Evolutionary conservation across 2,329 filamentous ascomycete species (phyloP), one percentile per base, ranked within the genome.

Genomic region (Chaetomium olivaceum): DNA sequence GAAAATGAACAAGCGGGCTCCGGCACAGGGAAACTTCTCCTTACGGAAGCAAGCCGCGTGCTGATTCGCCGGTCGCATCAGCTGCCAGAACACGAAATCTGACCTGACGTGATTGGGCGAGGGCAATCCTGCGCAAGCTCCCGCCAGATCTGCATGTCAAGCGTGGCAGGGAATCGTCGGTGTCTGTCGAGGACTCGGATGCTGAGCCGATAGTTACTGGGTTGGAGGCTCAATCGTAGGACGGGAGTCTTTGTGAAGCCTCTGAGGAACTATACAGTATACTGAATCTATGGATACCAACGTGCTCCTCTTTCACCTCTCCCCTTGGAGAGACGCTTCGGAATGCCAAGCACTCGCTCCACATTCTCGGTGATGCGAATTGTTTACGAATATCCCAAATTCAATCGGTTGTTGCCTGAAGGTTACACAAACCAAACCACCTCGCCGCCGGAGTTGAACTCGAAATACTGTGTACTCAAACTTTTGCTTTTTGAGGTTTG

Each of bases 21-120:
- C 68, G 27, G 58, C 39, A 59, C 65, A 58, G 58, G 59, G 33
- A 64, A 69, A 70, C 70, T 74, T 69, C 73, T 74, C 70, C 70
- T 74, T 74, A 69, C 57, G 73, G 72, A 74, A 68, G 67, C 50
- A 64, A 63, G 58, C 57, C 50, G 23, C 14, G 12, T 31, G 70
- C 63, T 71, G 63, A 74, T 74, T 74, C 51, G 73, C 43, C 64
- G 39, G 59, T 25, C 43, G 23, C n/a, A 21, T 31, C 29, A 54
- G 25, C 4, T 57, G n/a, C 59, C 51, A 56, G 57, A 50, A 33
- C 50, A 33, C 55, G 31, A 55, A 50, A 58, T 52, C 19, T 50
- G 33, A 31, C n/a, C 23, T 3, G 9, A 31, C 9, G 48, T 64
- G 52, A 64, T 64, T 64, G 62, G 62, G 27, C n/a, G 61, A 25